phyloP scores from a whole-genome alignment of 805 yeast species.

The Candida nemodendra region DNA sequence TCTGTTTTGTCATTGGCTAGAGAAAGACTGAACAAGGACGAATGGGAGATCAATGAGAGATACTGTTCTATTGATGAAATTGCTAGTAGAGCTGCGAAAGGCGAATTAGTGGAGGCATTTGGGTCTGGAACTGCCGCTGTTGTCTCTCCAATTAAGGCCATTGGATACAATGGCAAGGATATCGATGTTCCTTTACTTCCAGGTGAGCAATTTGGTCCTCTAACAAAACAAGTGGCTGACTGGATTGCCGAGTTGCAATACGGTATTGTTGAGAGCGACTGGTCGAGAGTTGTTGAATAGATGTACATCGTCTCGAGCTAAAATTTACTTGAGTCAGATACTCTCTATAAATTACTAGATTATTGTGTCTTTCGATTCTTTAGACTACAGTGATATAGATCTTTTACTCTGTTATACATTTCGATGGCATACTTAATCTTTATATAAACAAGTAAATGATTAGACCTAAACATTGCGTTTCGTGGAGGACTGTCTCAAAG shows the following conservation, averaged over 20 bases:
- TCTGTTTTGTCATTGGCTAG: constrained; percentile 77
- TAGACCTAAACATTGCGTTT: no score
- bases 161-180: constrained; percentile 73
- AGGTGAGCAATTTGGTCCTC: constrained; percentile 75
- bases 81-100: constrained; percentile 69
- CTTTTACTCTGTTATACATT: no score
- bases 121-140: constrained; percentile 98
- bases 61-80: constrained; percentile 80
- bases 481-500: no score
- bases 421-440: no score
- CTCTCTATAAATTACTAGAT: no score
- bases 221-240: constrained; percentile 72
- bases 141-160: constrained; percentile 88
- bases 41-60: constrained; percentile 86
- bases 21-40: constrained; percentile 66
- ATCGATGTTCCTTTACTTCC: constrained; percentile 77
- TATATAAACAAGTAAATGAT: no score
- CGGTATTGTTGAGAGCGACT: constrained; percentile 70
- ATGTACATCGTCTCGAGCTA: no score
- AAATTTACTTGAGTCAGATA: no score
- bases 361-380: no score
- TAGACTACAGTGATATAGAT: no score
- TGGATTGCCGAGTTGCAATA: constrained; percentile 93
- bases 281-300: constrained; percentile 40
- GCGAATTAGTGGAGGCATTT: constrained; percentile 89